Base-by-base conservation (phyloP, 2,329 filamentous ascomycete species). In the Trichophyton schoenleinii region DNA sequence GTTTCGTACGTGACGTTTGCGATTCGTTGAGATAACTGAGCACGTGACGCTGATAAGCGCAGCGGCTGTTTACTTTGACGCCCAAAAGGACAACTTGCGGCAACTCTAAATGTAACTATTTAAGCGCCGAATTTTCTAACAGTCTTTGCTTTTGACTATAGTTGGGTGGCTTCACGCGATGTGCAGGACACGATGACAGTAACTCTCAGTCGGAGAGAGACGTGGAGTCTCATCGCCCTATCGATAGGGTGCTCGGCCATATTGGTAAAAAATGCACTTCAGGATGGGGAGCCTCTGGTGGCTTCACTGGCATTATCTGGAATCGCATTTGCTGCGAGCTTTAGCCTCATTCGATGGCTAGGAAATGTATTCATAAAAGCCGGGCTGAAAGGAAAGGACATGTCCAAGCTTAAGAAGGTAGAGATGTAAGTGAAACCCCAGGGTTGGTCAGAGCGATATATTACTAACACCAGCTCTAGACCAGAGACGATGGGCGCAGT, bases 401-500 rank as follows among this genome's bases (percentile, higher is more conserved):
- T 96, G 80, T 87, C 87, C 71, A 99, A 91, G 74, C 76, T 82
- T 62, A 83, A 84, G 68, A 83, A 83, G 66, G 81, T 81, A 63
- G 89, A 94, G 74, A 87, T 96, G 85, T 87, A 74, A 71, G 82
- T 71, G 49, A 53, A 52, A 44, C 62, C 52, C 9, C 41, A 57
- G 52, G 11, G 44, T 44, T 48, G 31, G 49, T 60, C 22, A 6
- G 3, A 28, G 3, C 11, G 28, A 49, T 55, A n/a, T 25, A 59
- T 31, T 22, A 41, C 64, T 62, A 58, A 65, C 62, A n/a, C 28
- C 61, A 66, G 25, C 66, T 55, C 58, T 64, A 87, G 85, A 68
- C 94, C 94, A 22, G 94, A 99, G 75, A 92, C 89, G 67, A 96
- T 99, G 91, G 94, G 94, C 34, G 89, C 90, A 62, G 83, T 99